phyloP scores from a whole-genome alignment of 2,329 filamentous ascomycete genomes.

The Trichoderma citrinoviride region DNA sequence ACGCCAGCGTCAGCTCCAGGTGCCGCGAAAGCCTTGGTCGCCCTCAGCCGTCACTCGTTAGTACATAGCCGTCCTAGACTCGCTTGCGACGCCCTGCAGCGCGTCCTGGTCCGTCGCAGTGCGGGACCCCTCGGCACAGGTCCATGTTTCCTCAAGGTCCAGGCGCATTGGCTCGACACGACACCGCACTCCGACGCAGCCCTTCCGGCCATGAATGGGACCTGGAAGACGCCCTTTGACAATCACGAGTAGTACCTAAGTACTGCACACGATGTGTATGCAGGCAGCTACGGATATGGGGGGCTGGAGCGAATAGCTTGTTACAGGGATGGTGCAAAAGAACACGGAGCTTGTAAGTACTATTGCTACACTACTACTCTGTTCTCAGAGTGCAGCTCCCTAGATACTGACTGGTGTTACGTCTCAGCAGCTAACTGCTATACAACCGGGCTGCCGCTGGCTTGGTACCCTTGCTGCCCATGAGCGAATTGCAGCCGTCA shows the following conservation, averaged over 20 bases:
- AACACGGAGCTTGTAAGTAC: neutral
- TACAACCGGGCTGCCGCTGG: neutral
- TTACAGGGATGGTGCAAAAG: neutral
- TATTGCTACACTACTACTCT: neutral
- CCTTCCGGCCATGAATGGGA: neutral
- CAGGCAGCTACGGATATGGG: no score
- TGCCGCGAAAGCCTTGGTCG: conserved; percentile 19
- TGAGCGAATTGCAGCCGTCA: neutral
- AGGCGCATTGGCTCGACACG: neutral
- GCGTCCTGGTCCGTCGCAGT: neutral
- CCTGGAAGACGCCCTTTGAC: neutral
- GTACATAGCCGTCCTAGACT: neutral
- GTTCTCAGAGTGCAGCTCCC: no score
- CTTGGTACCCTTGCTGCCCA: neutral
- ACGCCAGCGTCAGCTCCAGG: conserved; percentile 19
- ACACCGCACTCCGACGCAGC: neutral
- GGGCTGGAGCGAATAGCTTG: no score
- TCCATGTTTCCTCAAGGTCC: neutral
- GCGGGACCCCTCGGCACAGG: neutral
- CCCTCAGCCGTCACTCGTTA: neutral
- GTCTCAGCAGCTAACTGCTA: no score
- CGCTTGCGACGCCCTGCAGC: conserved; percentile 21
- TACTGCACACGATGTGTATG: no score
- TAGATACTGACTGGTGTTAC: no score
- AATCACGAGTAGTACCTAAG: neutral